A percentile compares a stretch with the other conserved stretches of the same genome.
These are phyloP conservation scores for Beauveria sp. DNA, from an alignment of 2,329 filamentous ascomycete species.

Conservation along the genomic window DNA sequence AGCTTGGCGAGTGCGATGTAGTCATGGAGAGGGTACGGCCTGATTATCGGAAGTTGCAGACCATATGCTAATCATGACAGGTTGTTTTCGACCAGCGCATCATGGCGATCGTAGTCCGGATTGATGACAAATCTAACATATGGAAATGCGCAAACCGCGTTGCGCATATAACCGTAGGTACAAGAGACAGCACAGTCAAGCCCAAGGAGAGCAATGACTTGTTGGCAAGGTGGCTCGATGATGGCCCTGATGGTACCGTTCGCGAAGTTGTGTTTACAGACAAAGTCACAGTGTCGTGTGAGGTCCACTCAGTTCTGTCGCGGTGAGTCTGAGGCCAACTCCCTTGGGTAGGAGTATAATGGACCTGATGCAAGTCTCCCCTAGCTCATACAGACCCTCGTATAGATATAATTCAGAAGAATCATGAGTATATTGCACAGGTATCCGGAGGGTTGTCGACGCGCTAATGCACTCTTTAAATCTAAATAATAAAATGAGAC, in stretches of 20 bases:
- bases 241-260: conserved; percentile 39
- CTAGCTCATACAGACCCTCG: neutral
- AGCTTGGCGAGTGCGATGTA: conserved; percentile 57
- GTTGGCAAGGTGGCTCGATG: conserved; percentile 64
- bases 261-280: conserved; percentile 42
- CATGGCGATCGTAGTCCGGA: conserved; percentile 84
- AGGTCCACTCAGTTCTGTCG: conserved; percentile 41
- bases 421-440: neutral
- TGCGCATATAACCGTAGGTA: conserved; percentile 87
- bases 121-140: conserved; percentile 47
- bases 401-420: neutral
- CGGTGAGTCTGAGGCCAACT: conserved; percentile 25
- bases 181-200: conserved; percentile 65
- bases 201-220: conserved; percentile 92
- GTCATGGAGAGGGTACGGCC: conserved; percentile 49
- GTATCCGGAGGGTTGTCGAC: neutral
- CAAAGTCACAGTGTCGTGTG: conserved; percentile 39
- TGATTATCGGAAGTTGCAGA: neutral
- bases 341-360: no score
- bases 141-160: conserved; percentile 71
- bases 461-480: neutral
- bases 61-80: conserved; percentile 21
- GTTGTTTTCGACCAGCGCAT: conserved; percentile 79
- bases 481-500: neutral
- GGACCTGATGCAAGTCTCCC: neutral